Base-by-base conservation (phyloP, 1,284 basidiomycete genomes). In the Boletus subluridellus region DNA sequence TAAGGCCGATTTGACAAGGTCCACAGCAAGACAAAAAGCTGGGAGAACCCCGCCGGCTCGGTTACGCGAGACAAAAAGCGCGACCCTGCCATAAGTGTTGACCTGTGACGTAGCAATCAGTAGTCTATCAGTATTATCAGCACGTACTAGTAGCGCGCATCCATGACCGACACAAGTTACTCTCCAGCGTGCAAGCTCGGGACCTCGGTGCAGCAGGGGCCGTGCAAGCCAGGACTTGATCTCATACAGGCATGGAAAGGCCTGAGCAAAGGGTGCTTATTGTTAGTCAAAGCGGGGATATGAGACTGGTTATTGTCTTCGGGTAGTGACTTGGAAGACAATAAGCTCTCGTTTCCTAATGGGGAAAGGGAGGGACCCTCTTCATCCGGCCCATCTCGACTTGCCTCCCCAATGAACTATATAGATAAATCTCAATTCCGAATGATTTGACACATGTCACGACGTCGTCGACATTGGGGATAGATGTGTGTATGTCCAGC, bases 11-110 rank as follows among this genome's bases (percentile, higher is more conserved):
- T 63, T 63, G 73, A 73, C 52, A 53, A 47, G 49, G 57, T 58
- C 48, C 35, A 52, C 48, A n/a, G 57, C 56, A 54, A 63, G 60
- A 74, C 72, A 74, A 72, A 74, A 72, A 54, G 69, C 64, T 61
- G 69, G 49, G 67, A 73, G 64, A 64, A 61, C 53, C 51, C 42
- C 51, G 32, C 49, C 54, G 39, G 54, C 44, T 49, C 38, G 49
- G 45, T 59, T 57, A 71, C 52, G 61, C 67, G 66, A 57, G 60
- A 65, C 63, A 65, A 68, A 73, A 73, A 9, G 49, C 8, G 54
- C 21, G 61, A 21, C 26, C 49, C 55, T 54, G 49, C 14, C 44
- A 37, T 37, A 37, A 5, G 15, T 17, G 51, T 47, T 26, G 39
- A 57, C 41, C 55, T 35, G 51, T 55, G 42, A 54, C 35, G 34